Evolutionary conservation across 352 stramenopile genomes (phyloP).

Genomic region (Discostella stelligera): DNA sequence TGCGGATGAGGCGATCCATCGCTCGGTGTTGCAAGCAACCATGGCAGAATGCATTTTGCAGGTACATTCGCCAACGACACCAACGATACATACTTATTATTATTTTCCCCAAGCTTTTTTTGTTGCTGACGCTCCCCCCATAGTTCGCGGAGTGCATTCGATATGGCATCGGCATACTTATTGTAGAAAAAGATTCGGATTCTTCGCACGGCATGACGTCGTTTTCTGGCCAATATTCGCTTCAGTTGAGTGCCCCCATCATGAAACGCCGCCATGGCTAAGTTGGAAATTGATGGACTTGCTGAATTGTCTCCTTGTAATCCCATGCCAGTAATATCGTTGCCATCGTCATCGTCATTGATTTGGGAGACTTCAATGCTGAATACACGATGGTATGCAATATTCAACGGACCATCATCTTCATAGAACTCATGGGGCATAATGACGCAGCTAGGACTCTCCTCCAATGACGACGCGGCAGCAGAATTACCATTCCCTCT

Average conservation of each 20-base stretch:
- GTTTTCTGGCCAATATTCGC: slow-evolving; percentile 12
- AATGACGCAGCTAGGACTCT: background rate
- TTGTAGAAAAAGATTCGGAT: slow-evolving; percentile 58
- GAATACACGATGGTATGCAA: slow-evolving; percentile 47
- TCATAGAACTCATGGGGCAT: slow-evolving; percentile 22
- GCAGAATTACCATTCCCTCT: background rate
- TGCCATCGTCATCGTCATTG: slow-evolving; percentile 3
- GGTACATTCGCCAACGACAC: slow-evolving; percentile 48
- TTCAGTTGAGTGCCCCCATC: slow-evolving; percentile 14
- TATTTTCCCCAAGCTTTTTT: background rate
- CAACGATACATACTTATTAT: slow-evolving; percentile 16
- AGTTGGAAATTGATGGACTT: slow-evolving; percentile 9
- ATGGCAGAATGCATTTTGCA: slow-evolving; percentile 50
- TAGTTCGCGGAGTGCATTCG: slow-evolving; percentile 22
- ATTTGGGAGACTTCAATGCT: slow-evolving; percentile 56
- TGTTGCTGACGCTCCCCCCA: background rate
- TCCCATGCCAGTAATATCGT: background rate
- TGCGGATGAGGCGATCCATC: slow-evolving; percentile 17
- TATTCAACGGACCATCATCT: slow-evolving; percentile 56
- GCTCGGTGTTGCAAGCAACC: slow-evolving; percentile 18
- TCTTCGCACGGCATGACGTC: slow-evolving; percentile 34
- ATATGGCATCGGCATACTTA: slow-evolving; percentile 44
- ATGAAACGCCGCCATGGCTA: slow-evolving; percentile 24
- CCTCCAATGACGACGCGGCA: background rate
- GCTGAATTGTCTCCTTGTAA: background rate